These are phyloP conservation scores for Kodamaea kaohsiungensis DNA, from an alignment of 805 yeast species.

Conservation along the genomic window DNA sequence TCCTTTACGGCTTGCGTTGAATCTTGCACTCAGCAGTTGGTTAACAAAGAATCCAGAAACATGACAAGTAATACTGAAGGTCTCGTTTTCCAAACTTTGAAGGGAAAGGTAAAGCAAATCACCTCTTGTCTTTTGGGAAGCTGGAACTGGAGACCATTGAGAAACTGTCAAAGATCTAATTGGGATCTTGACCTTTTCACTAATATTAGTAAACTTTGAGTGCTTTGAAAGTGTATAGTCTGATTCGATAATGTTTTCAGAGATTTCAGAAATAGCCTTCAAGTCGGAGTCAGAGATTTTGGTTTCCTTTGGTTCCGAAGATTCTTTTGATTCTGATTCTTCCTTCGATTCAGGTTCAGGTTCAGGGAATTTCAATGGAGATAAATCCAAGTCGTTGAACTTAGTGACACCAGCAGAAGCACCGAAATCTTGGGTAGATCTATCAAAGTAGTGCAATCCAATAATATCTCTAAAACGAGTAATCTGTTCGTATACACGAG, in stretches of 20 bases:
- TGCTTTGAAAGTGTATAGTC: constrained; percentile 16
- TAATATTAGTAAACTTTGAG: constrained; percentile 30
- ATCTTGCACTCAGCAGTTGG: constrained; percentile 62
- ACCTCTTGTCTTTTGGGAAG: constrained; percentile 62
- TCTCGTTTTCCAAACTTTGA: constrained; percentile 80
- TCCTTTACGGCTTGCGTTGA: constrained; percentile 59
- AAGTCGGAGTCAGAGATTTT: constrained; percentile 13
- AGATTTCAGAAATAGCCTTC: constrained; percentile 10
- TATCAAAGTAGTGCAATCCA: constrained; percentile 51
- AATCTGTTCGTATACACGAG: constrained; percentile 62
- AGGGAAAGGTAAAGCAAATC: constrained; percentile 76
- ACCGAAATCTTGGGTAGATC: constrained; percentile 42
- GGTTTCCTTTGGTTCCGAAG: constrained; percentile 11
- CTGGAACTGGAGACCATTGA: constrained; percentile 85
- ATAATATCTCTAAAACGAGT: constrained; percentile 60
- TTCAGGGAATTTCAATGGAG: constrained; percentile 25
- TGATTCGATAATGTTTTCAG: constrained; percentile 7
- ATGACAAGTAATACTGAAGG: constrained; percentile 74
- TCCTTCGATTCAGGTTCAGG: constrained; percentile 12
- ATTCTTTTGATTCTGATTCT: constrained; percentile 20
- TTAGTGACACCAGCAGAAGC: constrained; percentile 52
- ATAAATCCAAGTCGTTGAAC: constrained; percentile 43
- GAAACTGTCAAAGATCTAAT: constrained; percentile 61
- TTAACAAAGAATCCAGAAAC: constrained; percentile 79
- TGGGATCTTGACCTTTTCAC: constrained; percentile 43